Conservation (phyloP, 257 asterid genomes). For the Salvia splendens region DNA sequence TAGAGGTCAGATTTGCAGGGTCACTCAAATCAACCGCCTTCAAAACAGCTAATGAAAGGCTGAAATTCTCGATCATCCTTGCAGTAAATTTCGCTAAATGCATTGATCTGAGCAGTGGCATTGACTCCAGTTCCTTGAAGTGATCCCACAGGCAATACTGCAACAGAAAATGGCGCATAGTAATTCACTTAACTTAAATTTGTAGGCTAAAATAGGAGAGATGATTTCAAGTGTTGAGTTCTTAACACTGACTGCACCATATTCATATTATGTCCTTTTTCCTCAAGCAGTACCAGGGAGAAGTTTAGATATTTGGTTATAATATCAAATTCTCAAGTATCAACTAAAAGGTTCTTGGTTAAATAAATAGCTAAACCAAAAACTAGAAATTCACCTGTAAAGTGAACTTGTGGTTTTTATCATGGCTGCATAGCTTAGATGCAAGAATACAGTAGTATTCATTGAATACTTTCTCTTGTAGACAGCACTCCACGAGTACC, state of each 20-base stretch:
- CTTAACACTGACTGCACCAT: too few species aligned
- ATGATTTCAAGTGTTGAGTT: too few species aligned
- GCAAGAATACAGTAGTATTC: constrained; percentile 88
- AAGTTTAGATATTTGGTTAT: neutral
- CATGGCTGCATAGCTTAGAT: constrained; percentile 80
- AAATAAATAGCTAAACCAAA: neutral
- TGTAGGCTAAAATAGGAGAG: neutral
- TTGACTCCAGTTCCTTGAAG: constrained; percentile 83
- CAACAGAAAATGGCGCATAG: constrained; percentile 2
- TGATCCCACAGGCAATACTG: constrained; percentile 98
- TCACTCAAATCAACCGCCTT: constrained; percentile 73
- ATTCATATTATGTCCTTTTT: too few species aligned
- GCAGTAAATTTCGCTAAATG: constrained; percentile 81
- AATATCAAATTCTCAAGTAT: neutral
- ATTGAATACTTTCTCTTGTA: constrained; percentile 89
- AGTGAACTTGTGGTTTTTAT: constrained; percentile 89
- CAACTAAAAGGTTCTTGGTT: neutral
- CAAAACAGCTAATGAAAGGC: constrained; percentile 72
- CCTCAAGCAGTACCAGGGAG: constrained; percentile 14
- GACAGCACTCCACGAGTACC: constrained; percentile 90
- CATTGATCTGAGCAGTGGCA: constrained; percentile 77
- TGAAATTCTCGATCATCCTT: constrained; percentile 69
- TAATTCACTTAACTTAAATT: too few species aligned
- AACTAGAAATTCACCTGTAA: constrained; percentile 64
- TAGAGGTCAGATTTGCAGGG: constrained; percentile 51